Evolutionary conservation across 83 land plant genomes (phyloP).

Genomic region (Picea mariana): DNA sequence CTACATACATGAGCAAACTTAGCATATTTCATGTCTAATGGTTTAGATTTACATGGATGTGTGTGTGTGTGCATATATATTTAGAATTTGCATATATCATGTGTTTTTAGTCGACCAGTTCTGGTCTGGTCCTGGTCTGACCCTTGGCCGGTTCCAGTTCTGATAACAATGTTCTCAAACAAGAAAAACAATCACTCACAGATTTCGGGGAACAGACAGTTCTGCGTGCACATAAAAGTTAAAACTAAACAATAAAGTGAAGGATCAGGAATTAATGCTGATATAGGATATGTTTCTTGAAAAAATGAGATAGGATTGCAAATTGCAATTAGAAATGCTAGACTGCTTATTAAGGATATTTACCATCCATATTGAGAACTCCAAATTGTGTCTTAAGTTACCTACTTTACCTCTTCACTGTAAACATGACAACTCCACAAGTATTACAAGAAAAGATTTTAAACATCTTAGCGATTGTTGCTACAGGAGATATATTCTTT

Average conservation of each 20-base stretch:
- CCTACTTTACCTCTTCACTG: constrained; percentile 87
- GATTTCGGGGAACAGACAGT: too few relatives aligned
- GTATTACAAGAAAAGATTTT: constrained; percentile 84
- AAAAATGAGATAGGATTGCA: constrained; percentile 64
- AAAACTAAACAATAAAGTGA: constrained; percentile 61
- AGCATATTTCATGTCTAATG: too few relatives aligned
- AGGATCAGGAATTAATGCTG: constrained; percentile 89
- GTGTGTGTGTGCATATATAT: too few relatives aligned
- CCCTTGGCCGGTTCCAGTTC: too few relatives aligned
- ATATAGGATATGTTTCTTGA: constrained; percentile 94
- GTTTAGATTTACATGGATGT: too few relatives aligned
- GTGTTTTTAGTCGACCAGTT: too few relatives aligned
- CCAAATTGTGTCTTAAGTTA: constrained; percentile 85
- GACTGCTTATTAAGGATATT: constrained; percentile 91
- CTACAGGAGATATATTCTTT: constrained; percentile 90
- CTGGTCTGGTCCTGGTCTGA: too few relatives aligned
- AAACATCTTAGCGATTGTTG: constrained; percentile 95
- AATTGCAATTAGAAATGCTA: constrained; percentile 60
- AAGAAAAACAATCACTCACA: too few relatives aligned
- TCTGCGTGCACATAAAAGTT: constrained; percentile 35
- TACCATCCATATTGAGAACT: constrained; percentile 89
- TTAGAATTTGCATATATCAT: too few relatives aligned
- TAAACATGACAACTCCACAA: constrained; percentile 84
- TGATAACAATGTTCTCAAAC: too few relatives aligned
- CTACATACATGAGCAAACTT: too few relatives aligned